phyloP scores from a whole-genome alignment of 2,329 filamentous ascomycete species.

The Neofusicoccum sp. region DNA sequence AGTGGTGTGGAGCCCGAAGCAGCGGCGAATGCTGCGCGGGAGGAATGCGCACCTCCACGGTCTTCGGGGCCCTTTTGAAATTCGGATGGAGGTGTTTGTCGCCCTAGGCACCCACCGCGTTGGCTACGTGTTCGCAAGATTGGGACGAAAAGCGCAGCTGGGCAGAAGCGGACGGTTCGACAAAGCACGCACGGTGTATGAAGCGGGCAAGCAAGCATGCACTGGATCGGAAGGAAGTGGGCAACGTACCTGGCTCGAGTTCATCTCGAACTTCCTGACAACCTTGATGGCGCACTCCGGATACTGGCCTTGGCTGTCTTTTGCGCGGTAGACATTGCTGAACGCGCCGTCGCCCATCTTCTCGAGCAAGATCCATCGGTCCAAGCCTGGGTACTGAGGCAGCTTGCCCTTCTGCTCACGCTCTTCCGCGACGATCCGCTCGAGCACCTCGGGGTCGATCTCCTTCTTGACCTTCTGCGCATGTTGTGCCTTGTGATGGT shows the following conservation, averaged over 20 bases:
- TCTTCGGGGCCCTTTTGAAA: conserved; percentile 84
- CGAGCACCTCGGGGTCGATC: conserved; percentile 66
- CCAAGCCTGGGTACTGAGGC: conserved; percentile 79
- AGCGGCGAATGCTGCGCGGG: conserved; percentile 24
- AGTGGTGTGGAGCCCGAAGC: conserved; percentile 27
- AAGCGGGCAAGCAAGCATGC: conserved; percentile 18
- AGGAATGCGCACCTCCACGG: conserved; percentile 80
- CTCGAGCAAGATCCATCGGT: conserved; percentile 81
- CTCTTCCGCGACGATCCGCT: conserved; percentile 87
- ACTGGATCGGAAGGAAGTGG: conserved; percentile 27
- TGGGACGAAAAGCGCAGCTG: conserved; percentile 25
- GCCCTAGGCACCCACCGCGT: conserved; percentile 64
- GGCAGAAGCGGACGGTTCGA: conserved; percentile 19
- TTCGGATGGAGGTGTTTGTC: conserved; percentile 91
- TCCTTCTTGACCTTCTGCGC: conserved; percentile 47
- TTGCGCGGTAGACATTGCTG: conserved; percentile 94
- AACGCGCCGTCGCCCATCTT: conserved; percentile 99
- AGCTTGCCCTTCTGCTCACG: conserved; percentile 82
- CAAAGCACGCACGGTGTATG: conserved; percentile 3
- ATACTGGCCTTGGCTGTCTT: conserved; percentile 67
- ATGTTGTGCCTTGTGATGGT: conserved; percentile 56
- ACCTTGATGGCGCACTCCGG: conserved; percentile 96
- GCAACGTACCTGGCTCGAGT: conserved; percentile 88
- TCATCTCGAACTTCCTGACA: conserved; percentile 98
- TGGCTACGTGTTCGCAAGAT: conserved; percentile 46